A percentile compares a stretch with the other conserved stretches of the same genome.
Conservation (phyloP, 768 basidiomycete species). For the Xerocomus potaroensis region DNA sequence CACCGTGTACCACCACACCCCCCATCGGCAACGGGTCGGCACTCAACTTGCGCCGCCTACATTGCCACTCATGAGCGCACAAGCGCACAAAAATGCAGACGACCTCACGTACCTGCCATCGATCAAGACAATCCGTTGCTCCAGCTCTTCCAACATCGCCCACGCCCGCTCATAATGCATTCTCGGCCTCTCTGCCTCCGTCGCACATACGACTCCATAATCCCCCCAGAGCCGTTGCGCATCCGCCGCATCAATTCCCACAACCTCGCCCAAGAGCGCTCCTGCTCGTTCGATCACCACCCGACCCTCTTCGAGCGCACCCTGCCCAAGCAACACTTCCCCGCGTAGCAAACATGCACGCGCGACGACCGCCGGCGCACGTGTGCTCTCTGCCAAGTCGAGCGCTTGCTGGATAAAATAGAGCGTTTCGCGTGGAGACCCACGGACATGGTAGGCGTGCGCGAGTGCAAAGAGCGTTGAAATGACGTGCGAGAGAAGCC, state of each 20-base stretch:
- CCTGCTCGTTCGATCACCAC: constrained; percentile 50
- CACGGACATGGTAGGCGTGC: constrained; percentile 62
- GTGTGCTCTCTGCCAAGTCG: constrained; percentile 66
- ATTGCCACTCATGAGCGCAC: neutral
- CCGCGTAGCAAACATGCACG: constrained; percentile 64
- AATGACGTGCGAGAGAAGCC: constrained; percentile 68
- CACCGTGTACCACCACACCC: constrained; percentile 21
- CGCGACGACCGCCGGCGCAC: constrained; percentile 58
- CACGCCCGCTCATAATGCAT: constrained; percentile 54
- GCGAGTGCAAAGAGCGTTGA: constrained; percentile 61
- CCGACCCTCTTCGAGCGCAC: constrained; percentile 53
- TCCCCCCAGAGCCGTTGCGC: constrained; percentile 54
- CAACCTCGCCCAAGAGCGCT: constrained; percentile 41
- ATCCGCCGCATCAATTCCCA: constrained; percentile 56
- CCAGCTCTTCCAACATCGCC: constrained; percentile 58
- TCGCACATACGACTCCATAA: constrained; percentile 31
- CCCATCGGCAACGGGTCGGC: constrained; percentile 30
- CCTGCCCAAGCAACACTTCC: constrained; percentile 66
- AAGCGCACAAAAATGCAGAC: neutral
- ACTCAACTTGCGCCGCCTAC: constrained; percentile 44
- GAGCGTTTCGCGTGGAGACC: constrained; percentile 80
- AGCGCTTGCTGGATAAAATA: constrained; percentile 78
- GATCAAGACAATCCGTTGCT: constrained; percentile 47
- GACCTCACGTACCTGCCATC: constrained; percentile 44
- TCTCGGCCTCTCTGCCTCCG: constrained; percentile 40